These are phyloP conservation scores for Claviceps digitariae DNA, from an alignment of 2,329 filamentous ascomycete genomes.

Conservation along the genomic window DNA sequence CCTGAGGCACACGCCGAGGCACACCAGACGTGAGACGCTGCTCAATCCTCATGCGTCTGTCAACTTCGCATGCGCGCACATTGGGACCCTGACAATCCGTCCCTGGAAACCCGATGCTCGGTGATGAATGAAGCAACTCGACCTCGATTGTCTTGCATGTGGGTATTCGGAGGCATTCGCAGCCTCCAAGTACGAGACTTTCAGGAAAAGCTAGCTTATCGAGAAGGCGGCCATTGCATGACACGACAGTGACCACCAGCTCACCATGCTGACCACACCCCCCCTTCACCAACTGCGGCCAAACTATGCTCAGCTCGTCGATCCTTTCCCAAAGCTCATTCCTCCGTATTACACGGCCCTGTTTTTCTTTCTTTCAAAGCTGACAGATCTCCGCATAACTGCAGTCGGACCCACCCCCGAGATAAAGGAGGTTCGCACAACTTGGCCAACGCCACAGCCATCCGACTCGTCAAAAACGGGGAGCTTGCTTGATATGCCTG, in stretches of 20 bases:
- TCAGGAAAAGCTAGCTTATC: neutral
- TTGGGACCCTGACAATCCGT: no score
- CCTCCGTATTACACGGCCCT: neutral
- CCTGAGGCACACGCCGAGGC: neutral
- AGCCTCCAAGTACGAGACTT: no score
- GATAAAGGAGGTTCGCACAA: neutral
- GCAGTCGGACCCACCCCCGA: neutral
- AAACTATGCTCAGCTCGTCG: neutral
- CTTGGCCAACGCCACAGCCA: neutral
- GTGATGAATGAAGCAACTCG: neutral
- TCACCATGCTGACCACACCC: neutral
- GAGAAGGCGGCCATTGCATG: neutral
- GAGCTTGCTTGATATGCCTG: neutral
- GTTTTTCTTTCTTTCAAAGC: neutral
- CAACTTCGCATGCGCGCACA: no score
- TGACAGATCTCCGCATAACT: neutral
- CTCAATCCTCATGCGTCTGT: no score
- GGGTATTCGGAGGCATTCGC: neutral
- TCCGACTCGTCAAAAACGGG: neutral
- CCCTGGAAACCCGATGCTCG: no score
- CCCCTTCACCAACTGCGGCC: neutral
- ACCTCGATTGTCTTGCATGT: neutral
- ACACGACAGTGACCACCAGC: neutral
- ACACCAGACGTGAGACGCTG: neutral
- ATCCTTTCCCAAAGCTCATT: neutral